Conservation (phyloP, 108 stramenopile genomes). For the Chaetoceros muelleri region DNA sequence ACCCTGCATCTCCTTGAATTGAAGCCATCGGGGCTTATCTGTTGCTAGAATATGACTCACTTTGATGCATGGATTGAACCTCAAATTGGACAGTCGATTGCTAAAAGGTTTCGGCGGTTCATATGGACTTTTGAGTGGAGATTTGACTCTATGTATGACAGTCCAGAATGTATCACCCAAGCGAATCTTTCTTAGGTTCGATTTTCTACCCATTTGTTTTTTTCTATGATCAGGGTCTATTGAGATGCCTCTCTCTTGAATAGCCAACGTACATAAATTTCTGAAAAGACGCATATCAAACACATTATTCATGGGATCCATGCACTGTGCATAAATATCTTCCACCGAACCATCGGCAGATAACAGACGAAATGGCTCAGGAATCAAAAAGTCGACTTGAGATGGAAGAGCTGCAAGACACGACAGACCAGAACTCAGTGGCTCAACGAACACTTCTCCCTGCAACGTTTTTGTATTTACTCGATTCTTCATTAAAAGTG, state of each 20-base stretch:
- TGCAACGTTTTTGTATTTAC: conserved; percentile 12
- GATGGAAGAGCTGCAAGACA: conserved; percentile 72
- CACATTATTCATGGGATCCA: conserved; percentile 35
- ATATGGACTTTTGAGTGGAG: conserved; percentile 27
- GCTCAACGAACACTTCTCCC: conserved; percentile 16
- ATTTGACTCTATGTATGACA: conserved; percentile 24
- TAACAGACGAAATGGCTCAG: conserved; percentile 54
- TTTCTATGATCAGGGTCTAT: background rate
- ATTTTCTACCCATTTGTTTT: background rate
- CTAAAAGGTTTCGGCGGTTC: conserved; percentile 51
- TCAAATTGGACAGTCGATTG: conserved; percentile 7
- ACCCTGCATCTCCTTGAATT: too few species aligned
- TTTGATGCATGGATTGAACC: conserved; percentile 14
- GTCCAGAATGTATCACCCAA: conserved; percentile 53
- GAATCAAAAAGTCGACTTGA: conserved; percentile 43
- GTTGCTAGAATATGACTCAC: conserved; percentile 12
- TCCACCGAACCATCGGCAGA: conserved; percentile 37
- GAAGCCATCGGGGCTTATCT: conserved; percentile 6
- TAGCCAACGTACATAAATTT: conserved; percentile 21
- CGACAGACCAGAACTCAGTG: conserved; percentile 50
- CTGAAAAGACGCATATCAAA: conserved; percentile 52
- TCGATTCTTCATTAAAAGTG: conserved; percentile 12
- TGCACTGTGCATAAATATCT: conserved; percentile 43
- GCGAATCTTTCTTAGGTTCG: conserved; percentile 22
- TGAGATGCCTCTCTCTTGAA: conserved; percentile 1